A percentile compares a stretch with the other conserved stretches of the same genome.
Conservation (phyloP, 2,329 filamentous ascomycete species). For the Ophiostoma tasmaniense region DNA sequence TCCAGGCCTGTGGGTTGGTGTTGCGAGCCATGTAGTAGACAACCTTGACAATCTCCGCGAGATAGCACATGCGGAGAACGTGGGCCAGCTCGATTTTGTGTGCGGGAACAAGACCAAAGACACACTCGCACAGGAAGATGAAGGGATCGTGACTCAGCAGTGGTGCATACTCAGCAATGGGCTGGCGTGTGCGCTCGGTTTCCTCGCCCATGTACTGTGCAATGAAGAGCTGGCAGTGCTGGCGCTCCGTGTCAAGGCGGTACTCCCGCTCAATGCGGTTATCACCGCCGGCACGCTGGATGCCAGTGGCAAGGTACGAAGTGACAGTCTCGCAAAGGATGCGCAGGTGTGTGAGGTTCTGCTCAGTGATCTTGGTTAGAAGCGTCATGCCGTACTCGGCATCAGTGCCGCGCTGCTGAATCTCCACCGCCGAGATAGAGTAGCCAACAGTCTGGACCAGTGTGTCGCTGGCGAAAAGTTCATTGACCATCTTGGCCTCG, state of each 20-base stretch:
- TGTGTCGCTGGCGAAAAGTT: slow-evolving; percentile 48
- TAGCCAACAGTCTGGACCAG: slow-evolving; percentile 64
- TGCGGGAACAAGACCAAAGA: slow-evolving; percentile 59
- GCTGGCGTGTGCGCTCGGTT: slow-evolving; percentile 32
- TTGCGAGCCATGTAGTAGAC: slow-evolving; percentile 52
- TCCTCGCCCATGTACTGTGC: slow-evolving; percentile 42
- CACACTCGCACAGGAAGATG: slow-evolving; percentile 71
- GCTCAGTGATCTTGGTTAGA: slow-evolving; percentile 74
- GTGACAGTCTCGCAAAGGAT: slow-evolving; percentile 81
- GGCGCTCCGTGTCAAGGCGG: slow-evolving; percentile 56
- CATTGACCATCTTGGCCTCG: slow-evolving; percentile 27
- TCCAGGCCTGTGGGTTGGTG: slow-evolving; percentile 42
- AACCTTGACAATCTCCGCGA: slow-evolving; percentile 83
- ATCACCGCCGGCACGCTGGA: slow-evolving; percentile 51
- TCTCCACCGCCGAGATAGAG: slow-evolving; percentile 82
- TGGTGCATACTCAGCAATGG: slow-evolving; percentile 43
- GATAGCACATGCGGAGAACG: slow-evolving; percentile 75
- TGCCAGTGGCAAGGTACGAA: slow-evolving; percentile 73
- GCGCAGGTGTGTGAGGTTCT: slow-evolving; percentile 76
- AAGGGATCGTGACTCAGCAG: slow-evolving; percentile 65
- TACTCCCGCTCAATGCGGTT: slow-evolving; percentile 60
- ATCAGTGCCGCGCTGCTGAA: slow-evolving; percentile 79
- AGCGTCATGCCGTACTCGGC: slow-evolving; percentile 65
- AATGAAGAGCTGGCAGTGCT: slow-evolving; percentile 69
- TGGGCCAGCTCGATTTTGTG: slow-evolving; percentile 68